These are phyloP conservation scores for Dryas alaskensis DNA, from an alignment of 306 rosid species.

Conservation along the genomic window DNA sequence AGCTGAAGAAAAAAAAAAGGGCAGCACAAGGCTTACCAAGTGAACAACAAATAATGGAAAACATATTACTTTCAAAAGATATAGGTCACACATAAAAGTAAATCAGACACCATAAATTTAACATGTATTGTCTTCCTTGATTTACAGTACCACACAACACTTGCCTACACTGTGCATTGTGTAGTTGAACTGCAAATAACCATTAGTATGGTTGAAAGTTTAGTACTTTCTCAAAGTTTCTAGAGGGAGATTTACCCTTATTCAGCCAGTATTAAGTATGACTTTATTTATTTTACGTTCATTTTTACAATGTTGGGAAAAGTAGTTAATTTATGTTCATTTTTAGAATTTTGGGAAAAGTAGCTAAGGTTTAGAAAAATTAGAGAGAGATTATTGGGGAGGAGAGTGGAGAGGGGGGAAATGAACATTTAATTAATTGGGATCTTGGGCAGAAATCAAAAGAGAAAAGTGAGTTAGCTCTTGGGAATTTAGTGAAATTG, in stretches of 20 bases:
- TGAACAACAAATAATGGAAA: not conserved
- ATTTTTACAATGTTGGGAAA: too few species aligned
- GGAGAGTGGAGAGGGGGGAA: constrained; percentile 1
- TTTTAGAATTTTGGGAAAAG: not conserved
- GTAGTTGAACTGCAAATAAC: not conserved
- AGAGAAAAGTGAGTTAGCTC: not conserved
- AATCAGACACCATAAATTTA: not conserved
- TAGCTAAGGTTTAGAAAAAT: not conserved
- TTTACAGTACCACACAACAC: not conserved
- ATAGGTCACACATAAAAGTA: not conserved
- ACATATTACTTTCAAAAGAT: not conserved
- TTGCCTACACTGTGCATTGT: not conserved
- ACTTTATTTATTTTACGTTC: too few species aligned
- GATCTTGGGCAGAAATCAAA: not conserved
- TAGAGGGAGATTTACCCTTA: not conserved
- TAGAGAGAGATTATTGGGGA: not conserved
- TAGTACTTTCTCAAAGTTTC: too few species aligned
- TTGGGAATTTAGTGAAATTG: not conserved
- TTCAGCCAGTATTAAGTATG: not conserved
- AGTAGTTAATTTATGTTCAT: too few species aligned
- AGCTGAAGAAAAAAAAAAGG: not conserved
- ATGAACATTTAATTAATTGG: not conserved
- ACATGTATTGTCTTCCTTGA: not conserved
- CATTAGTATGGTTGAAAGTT: too few species aligned
- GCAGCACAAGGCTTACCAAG: not conserved